phyloP scores from a whole-genome alignment of 805 yeast species.

The Candida jianshihensis region DNA sequence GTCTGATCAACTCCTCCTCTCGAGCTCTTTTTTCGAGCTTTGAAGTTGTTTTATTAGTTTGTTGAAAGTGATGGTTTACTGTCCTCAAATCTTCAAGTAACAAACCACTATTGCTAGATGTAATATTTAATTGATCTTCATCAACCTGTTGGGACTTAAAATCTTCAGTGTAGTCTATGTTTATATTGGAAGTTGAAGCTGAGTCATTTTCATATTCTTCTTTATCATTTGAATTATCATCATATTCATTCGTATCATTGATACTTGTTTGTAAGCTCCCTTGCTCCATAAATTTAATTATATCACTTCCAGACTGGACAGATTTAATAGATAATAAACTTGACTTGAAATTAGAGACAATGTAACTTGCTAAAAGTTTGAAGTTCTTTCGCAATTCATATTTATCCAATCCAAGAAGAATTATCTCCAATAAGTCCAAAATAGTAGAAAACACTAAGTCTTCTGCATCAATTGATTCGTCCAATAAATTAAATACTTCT shows the following conservation, averaged over 20 bases:
- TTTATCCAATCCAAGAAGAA: constrained; percentile 23
- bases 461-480: constrained; percentile 41
- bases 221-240: background rate
- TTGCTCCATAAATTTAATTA: constrained; percentile 12
- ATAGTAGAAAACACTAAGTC: constrained; percentile 71
- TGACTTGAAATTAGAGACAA: constrained; percentile 19
- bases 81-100: no score
- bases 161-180: no score
- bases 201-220: background rate
- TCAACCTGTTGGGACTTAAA: no score
- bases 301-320: constrained; percentile 18
- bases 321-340: constrained; percentile 18
- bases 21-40: constrained; percentile 2
- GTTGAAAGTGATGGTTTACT: no score
- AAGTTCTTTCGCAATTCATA: constrained; percentile 15
- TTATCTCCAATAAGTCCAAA: constrained; percentile 55
- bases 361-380: constrained; percentile 18
- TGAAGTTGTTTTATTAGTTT: no score
- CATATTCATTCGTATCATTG: background rate
- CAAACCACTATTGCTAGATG: no score
- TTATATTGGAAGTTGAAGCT: background rate
- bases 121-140: no score
- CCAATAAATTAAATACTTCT: constrained; percentile 42
- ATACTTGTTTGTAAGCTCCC: background rate
- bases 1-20: constrained; percentile 1